Percentiles rank a stretch among this genome's conserved stretches.
Evolutionary conservation across 2,329 filamentous ascomycete species (phyloP).

Genomic region (Ophiostoma australiae): DNA sequence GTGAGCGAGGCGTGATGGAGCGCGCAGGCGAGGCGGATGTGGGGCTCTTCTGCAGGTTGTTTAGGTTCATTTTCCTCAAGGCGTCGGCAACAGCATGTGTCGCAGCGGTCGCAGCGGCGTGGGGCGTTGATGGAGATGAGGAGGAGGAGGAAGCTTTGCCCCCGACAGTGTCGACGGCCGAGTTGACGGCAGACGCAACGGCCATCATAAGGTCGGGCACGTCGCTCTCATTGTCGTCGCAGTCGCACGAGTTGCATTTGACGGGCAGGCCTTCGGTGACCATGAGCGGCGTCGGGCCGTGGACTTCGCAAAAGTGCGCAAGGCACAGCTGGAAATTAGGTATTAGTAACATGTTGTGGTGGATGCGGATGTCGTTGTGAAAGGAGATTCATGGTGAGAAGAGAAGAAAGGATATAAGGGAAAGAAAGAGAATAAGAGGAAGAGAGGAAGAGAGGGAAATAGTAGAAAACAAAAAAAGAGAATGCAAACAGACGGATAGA

Average conservation of each 20-base stretch:
- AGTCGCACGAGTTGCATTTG: constrained; percentile 57
- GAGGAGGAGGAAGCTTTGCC: constrained; percentile 27
- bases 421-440: not conserved
- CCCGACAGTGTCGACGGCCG: constrained; percentile 35
- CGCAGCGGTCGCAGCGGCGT: constrained; percentile 33
- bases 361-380: not conserved
- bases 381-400: constrained; percentile 17
- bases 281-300: constrained; percentile 65
- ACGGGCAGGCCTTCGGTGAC: constrained; percentile 62
- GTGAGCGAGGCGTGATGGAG: constrained; percentile 17
- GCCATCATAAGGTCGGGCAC: constrained; percentile 34
- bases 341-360: constrained; percentile 37
- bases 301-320: constrained; percentile 66
- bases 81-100: constrained; percentile 42
- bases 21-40: not conserved
- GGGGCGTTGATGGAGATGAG: constrained; percentile 30
- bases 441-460: not conserved
- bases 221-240: constrained; percentile 49
- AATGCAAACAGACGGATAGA: not conserved
- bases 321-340: constrained; percentile 56
- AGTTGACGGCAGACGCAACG: constrained; percentile 26
- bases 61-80: constrained; percentile 45
- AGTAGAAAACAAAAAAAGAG: not conserved
- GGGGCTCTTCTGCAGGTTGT: not conserved
- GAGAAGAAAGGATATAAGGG: not conserved